A percentile compares a stretch with the other conserved stretches of the same genome.
phyloP scores from a whole-genome alignment of 2,329 filamentous ascomycete genomes.

The Elsinoe batatas region DNA sequence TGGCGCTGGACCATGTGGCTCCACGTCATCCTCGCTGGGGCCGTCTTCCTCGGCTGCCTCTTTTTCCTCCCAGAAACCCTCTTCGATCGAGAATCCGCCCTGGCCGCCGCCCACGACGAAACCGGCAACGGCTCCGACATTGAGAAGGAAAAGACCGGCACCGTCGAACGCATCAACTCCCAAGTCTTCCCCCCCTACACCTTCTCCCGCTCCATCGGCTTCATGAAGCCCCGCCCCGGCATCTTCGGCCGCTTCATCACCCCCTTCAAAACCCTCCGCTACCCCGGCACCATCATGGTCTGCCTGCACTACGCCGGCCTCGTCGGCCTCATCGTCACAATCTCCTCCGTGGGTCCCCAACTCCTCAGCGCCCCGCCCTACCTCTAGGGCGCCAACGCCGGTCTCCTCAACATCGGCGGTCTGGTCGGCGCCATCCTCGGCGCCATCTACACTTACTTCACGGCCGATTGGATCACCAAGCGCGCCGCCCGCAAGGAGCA shows the following conservation, averaged over 20 bases:
- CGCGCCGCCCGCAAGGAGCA: conserved; percentile 27
- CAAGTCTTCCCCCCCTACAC: conserved; percentile 21
- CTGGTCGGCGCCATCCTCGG: conserved; percentile 30
- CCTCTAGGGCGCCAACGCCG: conserved; percentile 32
- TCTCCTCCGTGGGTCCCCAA: conserved; percentile 30
- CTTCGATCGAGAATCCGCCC: conserved; percentile 26
- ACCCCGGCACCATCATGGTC: conserved; percentile 35
- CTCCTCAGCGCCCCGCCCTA: conserved; percentile 32
- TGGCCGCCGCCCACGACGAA: conserved; percentile 17
- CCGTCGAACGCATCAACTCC: conserved; percentile 18
- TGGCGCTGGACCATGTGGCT: conserved; percentile 34
- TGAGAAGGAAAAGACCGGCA: conserved; percentile 20
- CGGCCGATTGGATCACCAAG: conserved; percentile 30
- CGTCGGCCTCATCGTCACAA: conserved; percentile 32
- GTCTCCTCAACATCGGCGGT: conserved; percentile 31
- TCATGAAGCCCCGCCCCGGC: conserved; percentile 28
- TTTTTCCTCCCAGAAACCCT: conserved; percentile 33
- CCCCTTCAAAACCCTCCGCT: conserved; percentile 29
- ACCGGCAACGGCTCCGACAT: conserved; percentile 13
- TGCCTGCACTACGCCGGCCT: conserved; percentile 35
- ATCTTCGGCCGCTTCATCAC: conserved; percentile 28
- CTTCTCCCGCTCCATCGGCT: conserved; percentile 28
- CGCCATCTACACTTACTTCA: conserved; percentile 29
- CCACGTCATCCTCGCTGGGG: conserved; percentile 28
- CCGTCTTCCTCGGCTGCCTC: conserved; percentile 26